Base-by-base conservation (phyloP, 108 stramenopile genomes). In the Heterococcus sp. region DNA sequence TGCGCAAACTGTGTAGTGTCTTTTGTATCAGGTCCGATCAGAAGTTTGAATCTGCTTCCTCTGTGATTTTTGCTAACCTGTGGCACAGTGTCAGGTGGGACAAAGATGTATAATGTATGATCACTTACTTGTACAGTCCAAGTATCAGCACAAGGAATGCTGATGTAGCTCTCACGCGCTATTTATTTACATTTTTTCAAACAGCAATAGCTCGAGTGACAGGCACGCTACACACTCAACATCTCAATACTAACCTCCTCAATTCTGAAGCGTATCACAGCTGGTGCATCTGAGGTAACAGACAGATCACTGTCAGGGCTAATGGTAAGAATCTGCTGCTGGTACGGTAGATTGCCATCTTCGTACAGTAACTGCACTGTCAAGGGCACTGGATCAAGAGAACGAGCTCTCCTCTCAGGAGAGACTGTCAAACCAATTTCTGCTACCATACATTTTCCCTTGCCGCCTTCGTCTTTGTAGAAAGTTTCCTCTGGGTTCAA, bases 21-120 rank as follows among this genome's bases (percentile, higher is more conserved):
- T 37, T 71, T 71, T 32, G 71, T 71, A 38, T 71, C 71, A 5
- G 71, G 37, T 27, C 27, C 35, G 27, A 71, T 21, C 35, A 71
- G 35, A 2, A 71, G 71, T 2, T 35, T 32, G 71, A 71, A 71
- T 37, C 38, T 71, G 34, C 38, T 32, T 14, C 71, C 71, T 14
- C 71, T 35, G 71, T 71, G 71, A 38, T 71, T 71, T 35, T 71
- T 71, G 71, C 71, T 71, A 35, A 71, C 71, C 35, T 71, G 34
- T 71, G 8, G 21, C 46, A 58, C 21, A 58, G 46, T 14, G 21
- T 21, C 46, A 58, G 8, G 46, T 14, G 46, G 14, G 14, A 14
- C 21, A 21, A 14, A 21, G 14, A 21, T 14, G 8, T 58, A 58
- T 21, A 58, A 21, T 58, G 46, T 21, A 58, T 58, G 46, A 58